These are phyloP conservation scores for Porcisia hertigi DNA, from an alignment of 208 protist species.

Conservation along the genomic window DNA sequence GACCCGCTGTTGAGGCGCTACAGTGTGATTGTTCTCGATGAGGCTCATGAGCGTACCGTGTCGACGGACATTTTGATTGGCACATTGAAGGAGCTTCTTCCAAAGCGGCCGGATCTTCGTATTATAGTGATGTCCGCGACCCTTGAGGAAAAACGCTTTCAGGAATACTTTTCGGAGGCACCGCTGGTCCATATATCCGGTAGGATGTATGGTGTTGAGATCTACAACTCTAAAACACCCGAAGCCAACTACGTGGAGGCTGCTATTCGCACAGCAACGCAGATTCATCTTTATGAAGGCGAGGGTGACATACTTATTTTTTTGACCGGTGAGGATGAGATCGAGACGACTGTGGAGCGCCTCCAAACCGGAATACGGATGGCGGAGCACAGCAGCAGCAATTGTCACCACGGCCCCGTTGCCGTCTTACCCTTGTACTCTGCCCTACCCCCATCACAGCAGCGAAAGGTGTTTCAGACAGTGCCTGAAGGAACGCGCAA, in stretches of 20 bases:
- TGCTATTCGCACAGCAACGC: constrained; percentile 96
- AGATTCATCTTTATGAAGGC: constrained; percentile 97
- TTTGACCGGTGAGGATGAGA: constrained; percentile 99
- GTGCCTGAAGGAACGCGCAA: constrained; percentile 91
- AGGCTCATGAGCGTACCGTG: constrained; percentile 99
- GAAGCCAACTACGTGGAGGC: constrained; percentile 98
- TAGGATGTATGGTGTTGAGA: constrained; percentile 93
- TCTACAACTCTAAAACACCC: constrained; percentile 84
- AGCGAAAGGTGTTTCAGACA: constrained; percentile 97
- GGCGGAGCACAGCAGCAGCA: constrained; percentile 74
- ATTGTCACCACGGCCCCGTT: constrained; percentile 82
- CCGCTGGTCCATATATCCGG: constrained; percentile 98
- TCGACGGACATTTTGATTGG: constrained; percentile 99
- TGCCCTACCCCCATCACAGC: constrained; percentile 96
- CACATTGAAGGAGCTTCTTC: constrained; percentile 93
- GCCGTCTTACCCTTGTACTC: constrained; percentile 98
- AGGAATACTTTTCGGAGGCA: constrained; percentile 96
- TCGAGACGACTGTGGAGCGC: constrained; percentile 98
- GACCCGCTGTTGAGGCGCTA: constrained; percentile 93
- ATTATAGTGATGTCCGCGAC: constrained; percentile 98
- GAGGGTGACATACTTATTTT: constrained; percentile 99
- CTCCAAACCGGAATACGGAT: constrained; percentile 86
- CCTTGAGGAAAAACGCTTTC: constrained; percentile 97
- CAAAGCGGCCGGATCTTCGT: constrained; percentile 89
- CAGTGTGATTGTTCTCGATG: constrained; percentile 98